Evolutionary conservation across 2,329 filamentous ascomycete genomes (phyloP).

Genomic region (Fusarium kyushuense): DNA sequence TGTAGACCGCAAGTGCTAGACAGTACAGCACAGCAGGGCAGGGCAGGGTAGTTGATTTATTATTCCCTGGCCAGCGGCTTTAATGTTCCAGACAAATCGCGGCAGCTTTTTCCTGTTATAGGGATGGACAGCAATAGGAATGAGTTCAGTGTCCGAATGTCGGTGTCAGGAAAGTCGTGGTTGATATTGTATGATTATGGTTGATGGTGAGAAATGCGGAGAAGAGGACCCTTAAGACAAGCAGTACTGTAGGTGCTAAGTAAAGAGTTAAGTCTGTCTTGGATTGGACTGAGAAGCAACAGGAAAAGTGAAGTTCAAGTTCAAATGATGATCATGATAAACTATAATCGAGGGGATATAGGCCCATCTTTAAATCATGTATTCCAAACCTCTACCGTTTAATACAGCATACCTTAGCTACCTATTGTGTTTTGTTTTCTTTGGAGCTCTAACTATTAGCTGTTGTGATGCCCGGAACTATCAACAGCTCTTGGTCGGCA

Average conservation of each 20-base stretch:
- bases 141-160: neutral
- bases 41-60: conserved; percentile 6
- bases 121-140: conserved; percentile 1
- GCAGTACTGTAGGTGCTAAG: neutral
- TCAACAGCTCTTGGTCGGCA: conserved; percentile 31
- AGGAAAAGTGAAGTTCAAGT: neutral
- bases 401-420: neutral
- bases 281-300: neutral
- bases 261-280: neutral
- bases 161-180: neutral
- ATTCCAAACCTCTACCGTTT: neutral
- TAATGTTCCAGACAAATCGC: conserved; percentile 19
- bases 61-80: conserved; percentile 9
- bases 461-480: conserved; percentile 17
- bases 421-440: neutral
- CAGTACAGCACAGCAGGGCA: neutral
- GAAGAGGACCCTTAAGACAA: conserved; percentile 2
- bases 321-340: neutral
- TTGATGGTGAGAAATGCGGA: conserved; percentile 27
- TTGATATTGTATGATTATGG: conserved; percentile 5
- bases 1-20: conserved; percentile 4
- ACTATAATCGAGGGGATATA: conserved; percentile 14
- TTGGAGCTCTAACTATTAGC: conserved; percentile 6
- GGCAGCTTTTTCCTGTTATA: conserved; percentile 5
- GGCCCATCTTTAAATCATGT: conserved; percentile 28